A percentile compares a stretch with the other conserved stretches of the same genome.
Evolutionary conservation across 2,329 filamentous ascomycete species (phyloP).

Genomic region (Penicillium digitatum): DNA sequence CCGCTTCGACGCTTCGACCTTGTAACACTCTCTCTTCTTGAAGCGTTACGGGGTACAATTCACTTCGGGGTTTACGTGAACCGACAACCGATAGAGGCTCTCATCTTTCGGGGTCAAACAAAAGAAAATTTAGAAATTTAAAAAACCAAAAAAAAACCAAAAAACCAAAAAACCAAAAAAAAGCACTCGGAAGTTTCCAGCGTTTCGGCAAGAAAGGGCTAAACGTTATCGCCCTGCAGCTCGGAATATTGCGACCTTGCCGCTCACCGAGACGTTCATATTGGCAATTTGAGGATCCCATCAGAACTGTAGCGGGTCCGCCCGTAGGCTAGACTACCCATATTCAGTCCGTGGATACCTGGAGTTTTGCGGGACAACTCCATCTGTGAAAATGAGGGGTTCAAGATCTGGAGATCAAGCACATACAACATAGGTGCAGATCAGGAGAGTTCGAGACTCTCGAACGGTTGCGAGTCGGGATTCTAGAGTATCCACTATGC

Average conservation of each 20-base stretch:
- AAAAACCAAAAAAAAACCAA: not conserved
- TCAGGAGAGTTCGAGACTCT: constrained; percentile 4
- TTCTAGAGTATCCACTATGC: not conserved
- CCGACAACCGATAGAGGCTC: not conserved
- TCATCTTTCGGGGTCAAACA: not conserved
- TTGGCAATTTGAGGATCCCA: constrained; percentile 5
- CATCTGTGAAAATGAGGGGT: constrained; percentile 2
- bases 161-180: constrained; percentile 1
- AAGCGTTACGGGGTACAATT: not conserved
- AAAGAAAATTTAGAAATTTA: too few relatives aligned
- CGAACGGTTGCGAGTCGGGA: constrained; percentile 13
- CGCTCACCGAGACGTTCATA: constrained; percentile 12
- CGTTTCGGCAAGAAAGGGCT: constrained; percentile 12
- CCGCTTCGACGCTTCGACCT: constrained; percentile 16
- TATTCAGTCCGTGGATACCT: not conserved
- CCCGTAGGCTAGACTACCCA: not conserved
- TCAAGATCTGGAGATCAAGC: constrained; percentile 14
- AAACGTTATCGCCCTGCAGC: constrained; percentile 19
- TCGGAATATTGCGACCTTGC: constrained; percentile 19
- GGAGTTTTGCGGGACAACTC: constrained; percentile 8
- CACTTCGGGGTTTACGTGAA: not conserved
- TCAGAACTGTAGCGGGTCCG: not conserved
- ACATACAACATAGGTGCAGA: constrained; percentile 3
- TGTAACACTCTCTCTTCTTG: not conserved
- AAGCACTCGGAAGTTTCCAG: constrained; percentile 12